These are phyloP conservation scores for Epichloe bromicola DNA, from an alignment of 2,329 filamentous ascomycete species.

Conservation along the genomic window DNA sequence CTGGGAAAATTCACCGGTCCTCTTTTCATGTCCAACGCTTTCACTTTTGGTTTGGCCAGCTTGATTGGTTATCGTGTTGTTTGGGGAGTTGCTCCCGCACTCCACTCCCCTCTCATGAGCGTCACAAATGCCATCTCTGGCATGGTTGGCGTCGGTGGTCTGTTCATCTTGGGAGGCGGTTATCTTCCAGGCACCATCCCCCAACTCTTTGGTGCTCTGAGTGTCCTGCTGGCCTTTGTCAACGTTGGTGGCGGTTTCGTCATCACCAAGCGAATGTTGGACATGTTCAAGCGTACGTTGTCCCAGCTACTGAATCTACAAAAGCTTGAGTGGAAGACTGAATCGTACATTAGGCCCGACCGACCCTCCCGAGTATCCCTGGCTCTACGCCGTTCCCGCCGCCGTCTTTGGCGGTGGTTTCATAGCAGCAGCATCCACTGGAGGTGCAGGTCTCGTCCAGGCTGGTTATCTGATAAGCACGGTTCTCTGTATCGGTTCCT, in stretches of 20 bases:
- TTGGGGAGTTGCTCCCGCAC: conserved; percentile 71
- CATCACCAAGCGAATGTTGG: conserved; percentile 85
- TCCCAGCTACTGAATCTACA: no score
- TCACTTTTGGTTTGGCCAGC: conserved; percentile 73
- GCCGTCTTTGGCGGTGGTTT: conserved; percentile 70
- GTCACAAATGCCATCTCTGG: conserved; percentile 88
- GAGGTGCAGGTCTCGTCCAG: conserved; percentile 72
- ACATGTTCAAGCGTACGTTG: conserved; percentile 65
- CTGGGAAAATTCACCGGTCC: conserved; percentile 72
- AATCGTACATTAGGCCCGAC: conserved; percentile 43
- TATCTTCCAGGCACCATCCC: conserved; percentile 66
- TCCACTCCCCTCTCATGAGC: conserved; percentile 84
- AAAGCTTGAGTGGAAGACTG: conserved; percentile 7
- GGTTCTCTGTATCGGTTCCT: conserved; percentile 70
- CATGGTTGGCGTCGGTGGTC: conserved; percentile 79
- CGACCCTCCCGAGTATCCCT: conserved; percentile 78
- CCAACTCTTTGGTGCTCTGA: conserved; percentile 63
- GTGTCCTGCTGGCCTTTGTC: conserved; percentile 74
- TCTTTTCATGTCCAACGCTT: conserved; percentile 77
- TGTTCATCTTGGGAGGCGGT: conserved; percentile 81
- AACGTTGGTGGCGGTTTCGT: conserved; percentile 84
- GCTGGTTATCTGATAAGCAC: conserved; percentile 80
- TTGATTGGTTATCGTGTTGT: conserved; percentile 80
- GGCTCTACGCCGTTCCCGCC: conserved; percentile 71
- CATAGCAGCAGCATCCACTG: conserved; percentile 65